Evolutionary conservation across 345 rosid species (phyloP), one percentile per base, ranked within the genome.

Genomic region (Turnera subulata): DNA sequence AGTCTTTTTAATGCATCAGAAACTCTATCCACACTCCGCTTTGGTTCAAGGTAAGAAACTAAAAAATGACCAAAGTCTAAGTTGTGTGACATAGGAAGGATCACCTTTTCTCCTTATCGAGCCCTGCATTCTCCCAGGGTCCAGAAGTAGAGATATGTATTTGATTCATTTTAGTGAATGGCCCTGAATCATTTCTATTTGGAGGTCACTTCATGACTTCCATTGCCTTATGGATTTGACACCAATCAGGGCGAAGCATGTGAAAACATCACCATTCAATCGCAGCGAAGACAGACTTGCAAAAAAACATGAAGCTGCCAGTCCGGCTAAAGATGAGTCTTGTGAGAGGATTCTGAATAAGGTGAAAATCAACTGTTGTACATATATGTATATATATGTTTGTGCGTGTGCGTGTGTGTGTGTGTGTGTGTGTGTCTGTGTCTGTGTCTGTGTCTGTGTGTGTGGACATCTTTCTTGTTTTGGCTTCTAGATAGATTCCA

Each of bases 11-110:
- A 88, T 82, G 82, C 85, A 54, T 48, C 84, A 38, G 98, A 91
- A 76, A 91, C 84, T 53, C 74, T 88, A 25, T 88, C 98, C 40
- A 88, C 95, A 63, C 84, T 91, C 71, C 82, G 95, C 58, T 91
- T 91, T 79, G 96, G 96, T 62, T 67, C 84, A 50, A 91, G 98
- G 98, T 84, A 64, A 37, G 64, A 24, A 46, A 65, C 42, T 69
- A 46, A 1, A 25, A 55, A 65, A 16, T 19, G 19, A 29, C 35
- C 35, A 29, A 29, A 26, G 35, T 29, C 20, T 51, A 13, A 19
- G 46, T 11, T 50, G 19, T 12, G 22, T 14, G 15, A 29, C 38
- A n/a, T 50, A 35, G 20, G 50, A 52, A 53, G 11, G 32, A 0
- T n/a, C 58, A 46, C 46, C 11, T 20, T 42, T 51, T 23, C 43